Evolutionary conservation across 148 eudicot species (phyloP).

Genomic region (Hydrangea macrophylla): DNA sequence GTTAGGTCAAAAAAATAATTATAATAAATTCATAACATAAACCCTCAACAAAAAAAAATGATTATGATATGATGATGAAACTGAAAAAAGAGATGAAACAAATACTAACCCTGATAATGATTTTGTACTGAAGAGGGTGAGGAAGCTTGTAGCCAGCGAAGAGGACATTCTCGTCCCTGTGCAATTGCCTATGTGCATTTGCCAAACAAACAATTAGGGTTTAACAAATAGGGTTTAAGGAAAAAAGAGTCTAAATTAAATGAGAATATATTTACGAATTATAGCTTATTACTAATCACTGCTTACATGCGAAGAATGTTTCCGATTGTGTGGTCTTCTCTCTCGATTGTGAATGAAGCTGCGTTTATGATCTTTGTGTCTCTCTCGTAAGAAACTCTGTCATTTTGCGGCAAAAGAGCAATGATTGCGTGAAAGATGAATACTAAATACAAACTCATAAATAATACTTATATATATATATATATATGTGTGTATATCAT

Average conservation of each 20-base stretch:
- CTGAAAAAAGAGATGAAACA: not conserved
- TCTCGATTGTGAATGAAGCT: constrained; percentile 87
- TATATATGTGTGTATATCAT: not conserved
- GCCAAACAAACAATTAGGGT: constrained; percentile 8
- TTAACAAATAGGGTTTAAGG: not conserved
- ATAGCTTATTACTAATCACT: too few relatives aligned
- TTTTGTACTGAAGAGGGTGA: constrained; percentile 97
- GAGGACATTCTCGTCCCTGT: constrained; percentile 82
- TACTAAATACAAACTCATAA: not conserved
- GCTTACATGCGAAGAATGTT: constrained; percentile 85
- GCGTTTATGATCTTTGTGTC: constrained; percentile 97
- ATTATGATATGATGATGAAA: not conserved
- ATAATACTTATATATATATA: not conserved
- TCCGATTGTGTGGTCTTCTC: constrained; percentile 95
- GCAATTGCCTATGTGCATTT: constrained; percentile 72
- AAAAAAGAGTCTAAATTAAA: too few relatives aligned
- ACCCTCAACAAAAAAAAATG: not conserved
- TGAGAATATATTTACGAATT: too few relatives aligned
- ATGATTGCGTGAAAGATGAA: not conserved
- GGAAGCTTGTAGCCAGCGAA: constrained; percentile 98
- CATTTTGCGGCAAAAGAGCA: constrained; percentile 1
- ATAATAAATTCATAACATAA: too few relatives aligned
- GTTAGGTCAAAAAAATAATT: too few relatives aligned
- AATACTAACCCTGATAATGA: constrained; percentile 73
- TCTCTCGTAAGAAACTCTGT: constrained; percentile 92